A percentile compares a stretch with the other conserved stretches of the same genome.
Conservation (phyloP, 31 red algal species). For the Endocladia muricata region DNA sequence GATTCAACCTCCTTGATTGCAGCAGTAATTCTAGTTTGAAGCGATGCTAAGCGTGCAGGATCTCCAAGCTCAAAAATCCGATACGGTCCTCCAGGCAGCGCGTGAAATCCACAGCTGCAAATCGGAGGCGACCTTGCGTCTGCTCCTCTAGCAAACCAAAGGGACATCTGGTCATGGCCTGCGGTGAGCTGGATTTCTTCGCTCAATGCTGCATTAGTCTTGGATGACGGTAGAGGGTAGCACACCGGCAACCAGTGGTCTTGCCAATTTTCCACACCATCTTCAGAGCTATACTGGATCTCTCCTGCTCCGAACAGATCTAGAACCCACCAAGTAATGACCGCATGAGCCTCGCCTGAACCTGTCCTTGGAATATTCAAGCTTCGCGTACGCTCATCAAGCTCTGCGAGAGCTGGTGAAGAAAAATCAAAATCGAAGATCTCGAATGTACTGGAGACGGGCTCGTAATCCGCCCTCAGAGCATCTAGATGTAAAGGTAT, state of each 20-base stretch:
- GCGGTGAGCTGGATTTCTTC: constrained; percentile 32
- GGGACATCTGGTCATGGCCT: constrained; percentile 23
- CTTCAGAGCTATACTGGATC: constrained; percentile 36
- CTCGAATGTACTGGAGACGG: constrained; percentile 26
- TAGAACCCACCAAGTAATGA: constrained; percentile 63
- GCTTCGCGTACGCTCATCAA: neutral
- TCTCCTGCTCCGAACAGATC: constrained; percentile 47
- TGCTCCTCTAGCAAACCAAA: constrained; percentile 28
- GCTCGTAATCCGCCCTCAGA: constrained; percentile 27
- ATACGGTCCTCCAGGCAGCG: constrained; percentile 23
- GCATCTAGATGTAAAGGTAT: constrained; percentile 55
- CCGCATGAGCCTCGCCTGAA: constrained; percentile 26
- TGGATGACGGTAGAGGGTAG: constrained; percentile 25
- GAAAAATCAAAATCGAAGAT: constrained; percentile 58
- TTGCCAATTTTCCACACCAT: constrained; percentile 66
- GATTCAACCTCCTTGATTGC: constrained; percentile 15
- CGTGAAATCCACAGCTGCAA: constrained; percentile 56
- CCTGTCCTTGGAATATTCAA: constrained; percentile 3
- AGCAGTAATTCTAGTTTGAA: constrained; percentile 5
- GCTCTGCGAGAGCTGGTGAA: neutral
- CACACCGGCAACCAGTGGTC: constrained; percentile 66
- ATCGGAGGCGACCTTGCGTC: neutral
- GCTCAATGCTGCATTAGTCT: neutral
- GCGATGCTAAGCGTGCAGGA: constrained; percentile 7
- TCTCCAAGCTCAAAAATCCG: constrained; percentile 54